Conservation (phyloP, 1,139 yeast species). For the Debaryomycetaceae sp. region DNA sequence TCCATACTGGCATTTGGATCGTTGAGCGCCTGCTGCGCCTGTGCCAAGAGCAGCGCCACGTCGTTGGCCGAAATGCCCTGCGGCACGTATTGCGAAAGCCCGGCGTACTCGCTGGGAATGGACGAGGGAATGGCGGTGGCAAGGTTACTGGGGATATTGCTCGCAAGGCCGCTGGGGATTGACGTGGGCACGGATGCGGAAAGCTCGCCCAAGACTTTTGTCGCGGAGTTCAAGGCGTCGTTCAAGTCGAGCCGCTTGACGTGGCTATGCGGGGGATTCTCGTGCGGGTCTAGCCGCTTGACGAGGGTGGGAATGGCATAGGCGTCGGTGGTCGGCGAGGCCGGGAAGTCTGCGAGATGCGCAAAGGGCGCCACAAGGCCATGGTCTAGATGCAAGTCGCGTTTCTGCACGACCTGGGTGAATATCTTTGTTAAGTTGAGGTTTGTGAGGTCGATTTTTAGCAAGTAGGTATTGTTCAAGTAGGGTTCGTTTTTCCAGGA, state of each 20-base stretch:
- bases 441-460: constrained; percentile 26
- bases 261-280: too few relatives aligned
- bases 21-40: constrained; percentile 10
- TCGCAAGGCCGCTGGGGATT: background rate
- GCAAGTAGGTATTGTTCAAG: constrained; percentile 25
- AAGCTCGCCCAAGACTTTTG: background rate
- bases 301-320: background rate
- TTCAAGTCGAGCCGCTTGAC: background rate
- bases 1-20: constrained; percentile 27
- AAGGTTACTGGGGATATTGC: background rate
- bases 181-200: background rate
- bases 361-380: background rate
- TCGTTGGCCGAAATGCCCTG: background rate
- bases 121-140: background rate
- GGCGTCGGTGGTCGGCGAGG: background rate
- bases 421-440: constrained; percentile 24
- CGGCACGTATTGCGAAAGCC: background rate
- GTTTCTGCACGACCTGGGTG: constrained; percentile 6
- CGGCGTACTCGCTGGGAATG: background rate
- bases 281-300: too few relatives aligned
- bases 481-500: constrained; percentile 26
- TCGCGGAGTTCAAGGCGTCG: background rate
- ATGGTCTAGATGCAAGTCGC: constrained; percentile 1
- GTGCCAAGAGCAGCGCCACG: background rate
- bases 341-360: background rate